Conservation (phyloP, 2,329 filamentous ascomycete species). For the Cadophora sp. region DNA sequence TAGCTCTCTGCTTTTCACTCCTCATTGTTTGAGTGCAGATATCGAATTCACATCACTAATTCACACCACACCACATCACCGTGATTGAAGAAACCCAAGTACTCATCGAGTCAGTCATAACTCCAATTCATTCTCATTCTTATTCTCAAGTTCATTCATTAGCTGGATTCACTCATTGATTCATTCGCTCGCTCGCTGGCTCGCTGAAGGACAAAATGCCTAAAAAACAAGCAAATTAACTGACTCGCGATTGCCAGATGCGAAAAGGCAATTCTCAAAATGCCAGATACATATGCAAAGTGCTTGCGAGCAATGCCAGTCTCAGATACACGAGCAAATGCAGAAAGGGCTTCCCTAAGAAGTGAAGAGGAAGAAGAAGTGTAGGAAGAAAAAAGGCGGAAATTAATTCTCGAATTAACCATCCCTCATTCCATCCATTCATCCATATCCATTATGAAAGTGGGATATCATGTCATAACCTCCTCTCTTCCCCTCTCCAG, state of each 20-base stretch:
- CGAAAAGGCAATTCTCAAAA: not conserved
- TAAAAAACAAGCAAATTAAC: not conserved
- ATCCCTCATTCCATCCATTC: not conserved
- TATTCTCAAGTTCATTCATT: slow-evolving; percentile 1
- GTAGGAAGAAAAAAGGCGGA: not conserved
- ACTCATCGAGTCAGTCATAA: not conserved
- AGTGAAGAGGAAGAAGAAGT: not conserved
- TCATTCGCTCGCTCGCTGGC: too few relatives aligned
- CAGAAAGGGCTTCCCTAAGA: not conserved
- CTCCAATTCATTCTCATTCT: slow-evolving; percentile 7
- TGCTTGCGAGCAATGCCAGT: too few relatives aligned
- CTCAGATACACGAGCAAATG: too few relatives aligned
- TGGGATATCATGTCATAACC: not conserved
- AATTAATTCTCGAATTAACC: not conserved
- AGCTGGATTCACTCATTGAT: not conserved
- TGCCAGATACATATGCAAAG: too few relatives aligned
- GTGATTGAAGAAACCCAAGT: too few relatives aligned
- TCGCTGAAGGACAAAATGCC: not conserved
- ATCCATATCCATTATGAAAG: not conserved
- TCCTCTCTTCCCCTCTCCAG: not conserved
- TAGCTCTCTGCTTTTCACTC: too few relatives aligned
- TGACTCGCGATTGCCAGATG: not conserved
- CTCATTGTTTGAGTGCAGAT: too few relatives aligned
- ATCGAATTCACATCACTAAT: too few relatives aligned
- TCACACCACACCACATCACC: not conserved